phyloP scores from a whole-genome alignment of 2,329 filamentous ascomycete species.

The Sarocladiaceae sp. region DNA sequence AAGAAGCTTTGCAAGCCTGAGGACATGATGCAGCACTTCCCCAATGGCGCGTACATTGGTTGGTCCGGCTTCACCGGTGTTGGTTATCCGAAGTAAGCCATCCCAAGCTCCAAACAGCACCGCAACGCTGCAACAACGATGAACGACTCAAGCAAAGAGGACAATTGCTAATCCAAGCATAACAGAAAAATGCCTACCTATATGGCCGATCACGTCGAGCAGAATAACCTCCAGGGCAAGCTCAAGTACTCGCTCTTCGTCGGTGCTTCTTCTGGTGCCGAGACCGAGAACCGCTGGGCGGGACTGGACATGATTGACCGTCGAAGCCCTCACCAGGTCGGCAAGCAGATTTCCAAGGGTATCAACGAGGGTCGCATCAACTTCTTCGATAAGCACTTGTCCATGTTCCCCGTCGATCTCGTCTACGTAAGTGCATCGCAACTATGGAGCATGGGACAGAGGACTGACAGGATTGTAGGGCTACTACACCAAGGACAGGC shows the following conservation, averaged over 20 bases:
- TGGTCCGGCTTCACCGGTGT: slow-evolving; percentile 92
- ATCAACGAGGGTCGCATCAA: slow-evolving; percentile 87
- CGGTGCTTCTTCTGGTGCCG: slow-evolving; percentile 82
- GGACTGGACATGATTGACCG: slow-evolving; percentile 84
- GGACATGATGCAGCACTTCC: slow-evolving; percentile 76
- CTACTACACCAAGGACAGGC: slow-evolving; percentile 78
- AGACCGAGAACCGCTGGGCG: slow-evolving; percentile 93
- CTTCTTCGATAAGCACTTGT: slow-evolving; percentile 91
- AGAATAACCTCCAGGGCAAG: slow-evolving; percentile 78
- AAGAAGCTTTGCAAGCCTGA: slow-evolving; percentile 76
- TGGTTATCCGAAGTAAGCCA: slow-evolving; percentile 69
- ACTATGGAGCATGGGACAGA: no score
- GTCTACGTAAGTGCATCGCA: slow-evolving; percentile 69
- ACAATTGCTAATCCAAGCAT: neutral
- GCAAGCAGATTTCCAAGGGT: slow-evolving; percentile 84
- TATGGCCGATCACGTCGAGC: slow-evolving; percentile 83
- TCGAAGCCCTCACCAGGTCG: slow-evolving; percentile 80
- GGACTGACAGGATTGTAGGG: slow-evolving; percentile 40
- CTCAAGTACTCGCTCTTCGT: slow-evolving; percentile 85
- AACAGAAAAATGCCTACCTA: slow-evolving; percentile 77
- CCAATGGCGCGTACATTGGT: slow-evolving; percentile 80
- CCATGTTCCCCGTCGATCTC: slow-evolving; percentile 85
- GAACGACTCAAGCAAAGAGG: no score
- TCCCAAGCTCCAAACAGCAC: neutral
- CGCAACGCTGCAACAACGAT: no score